These are phyloP conservation scores for Alectoria sarmentosa DNA, from an alignment of 495 filamentous ascomycete species.

Conservation along the genomic window DNA sequence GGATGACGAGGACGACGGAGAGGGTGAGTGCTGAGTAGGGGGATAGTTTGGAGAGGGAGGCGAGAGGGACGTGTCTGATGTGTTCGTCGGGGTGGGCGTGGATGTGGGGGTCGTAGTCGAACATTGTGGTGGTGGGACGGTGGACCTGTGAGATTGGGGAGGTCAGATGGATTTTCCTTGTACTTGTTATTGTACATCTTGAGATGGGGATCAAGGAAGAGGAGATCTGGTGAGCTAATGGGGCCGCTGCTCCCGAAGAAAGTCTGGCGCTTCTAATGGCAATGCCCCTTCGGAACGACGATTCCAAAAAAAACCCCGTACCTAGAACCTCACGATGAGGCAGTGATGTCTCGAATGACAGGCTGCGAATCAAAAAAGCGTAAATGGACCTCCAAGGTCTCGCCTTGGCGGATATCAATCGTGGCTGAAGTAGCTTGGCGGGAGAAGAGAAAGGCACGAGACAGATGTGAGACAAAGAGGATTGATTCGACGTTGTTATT, in stretches of 20 bases:
- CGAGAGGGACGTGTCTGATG: constrained; percentile 21
- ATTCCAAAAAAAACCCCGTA: rapidly evolving
- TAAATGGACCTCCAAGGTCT: neutral
- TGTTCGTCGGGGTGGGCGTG: constrained; percentile 3
- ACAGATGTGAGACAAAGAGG: neutral
- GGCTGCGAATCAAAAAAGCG: too few relatives aligned
- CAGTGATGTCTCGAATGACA: too few relatives aligned
- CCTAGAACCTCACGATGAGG: too few relatives aligned
- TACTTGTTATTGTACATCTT: neutral
- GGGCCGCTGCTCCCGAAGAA: too few relatives aligned
- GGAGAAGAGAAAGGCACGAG: neutral
- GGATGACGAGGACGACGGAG: constrained; percentile 36
- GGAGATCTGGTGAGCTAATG: neutral
- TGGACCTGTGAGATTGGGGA: neutral
- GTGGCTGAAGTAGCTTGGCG: neutral
- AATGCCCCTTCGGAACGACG: neutral
- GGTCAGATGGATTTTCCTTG: neutral
- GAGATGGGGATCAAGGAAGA: neutral
- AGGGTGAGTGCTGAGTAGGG: constrained; percentile 42
- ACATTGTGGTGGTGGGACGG: neutral
- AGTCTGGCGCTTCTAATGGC: neutral
- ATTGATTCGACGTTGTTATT: too few relatives aligned
- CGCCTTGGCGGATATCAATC: neutral
- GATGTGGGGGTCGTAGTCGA: neutral
- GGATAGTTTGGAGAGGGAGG: constrained; percentile 35